A percentile compares a stretch with the other conserved stretches of the same genome.
phyloP scores from a whole-genome alignment of 306 rosid genomes.

The Pachyrhizus erosus region DNA sequence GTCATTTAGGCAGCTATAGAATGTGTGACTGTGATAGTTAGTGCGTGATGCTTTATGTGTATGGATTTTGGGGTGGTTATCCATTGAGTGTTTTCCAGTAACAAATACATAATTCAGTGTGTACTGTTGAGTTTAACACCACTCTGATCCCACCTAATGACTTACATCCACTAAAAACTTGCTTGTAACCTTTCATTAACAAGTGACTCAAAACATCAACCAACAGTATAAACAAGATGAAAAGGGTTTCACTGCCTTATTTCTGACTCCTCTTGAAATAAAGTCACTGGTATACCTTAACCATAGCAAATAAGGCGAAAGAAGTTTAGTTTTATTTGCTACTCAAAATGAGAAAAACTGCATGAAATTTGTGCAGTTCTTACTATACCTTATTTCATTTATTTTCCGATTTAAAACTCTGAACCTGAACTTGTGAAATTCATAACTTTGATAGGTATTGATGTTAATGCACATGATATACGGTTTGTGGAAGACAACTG shows the following conservation, averaged over 20 bases:
- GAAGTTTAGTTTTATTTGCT: constrained; percentile 3
- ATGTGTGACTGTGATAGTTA: neutral
- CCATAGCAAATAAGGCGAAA: neutral
- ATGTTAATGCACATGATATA: constrained; percentile 88
- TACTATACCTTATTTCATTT: constrained; percentile 13
- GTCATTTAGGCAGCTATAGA: neutral
- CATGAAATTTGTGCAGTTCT: constrained; percentile 22
- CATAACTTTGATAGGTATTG: constrained; percentile 69
- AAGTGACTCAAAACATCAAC: neutral
- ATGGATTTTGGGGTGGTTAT: neutral
- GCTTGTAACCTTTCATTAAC: constrained; percentile 10
- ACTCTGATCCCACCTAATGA: constrained; percentile 7
- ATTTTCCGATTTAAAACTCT: constrained; percentile 34
- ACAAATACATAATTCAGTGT: constrained; percentile 1
- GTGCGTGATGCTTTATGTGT: neutral
- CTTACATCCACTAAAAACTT: neutral
- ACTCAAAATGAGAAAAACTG: neutral
- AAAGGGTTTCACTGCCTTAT: neutral
- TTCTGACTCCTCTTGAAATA: neutral
- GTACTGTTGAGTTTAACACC: neutral
- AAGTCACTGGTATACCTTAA: constrained; percentile 11
- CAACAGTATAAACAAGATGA: neutral
- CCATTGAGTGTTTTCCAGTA: neutral
- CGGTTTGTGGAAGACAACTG: constrained; percentile 98
- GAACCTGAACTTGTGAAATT: constrained; percentile 41